phyloP scores from a whole-genome alignment of 2,329 filamentous ascomycete species.

The Dactylonectria macrodidyma region DNA sequence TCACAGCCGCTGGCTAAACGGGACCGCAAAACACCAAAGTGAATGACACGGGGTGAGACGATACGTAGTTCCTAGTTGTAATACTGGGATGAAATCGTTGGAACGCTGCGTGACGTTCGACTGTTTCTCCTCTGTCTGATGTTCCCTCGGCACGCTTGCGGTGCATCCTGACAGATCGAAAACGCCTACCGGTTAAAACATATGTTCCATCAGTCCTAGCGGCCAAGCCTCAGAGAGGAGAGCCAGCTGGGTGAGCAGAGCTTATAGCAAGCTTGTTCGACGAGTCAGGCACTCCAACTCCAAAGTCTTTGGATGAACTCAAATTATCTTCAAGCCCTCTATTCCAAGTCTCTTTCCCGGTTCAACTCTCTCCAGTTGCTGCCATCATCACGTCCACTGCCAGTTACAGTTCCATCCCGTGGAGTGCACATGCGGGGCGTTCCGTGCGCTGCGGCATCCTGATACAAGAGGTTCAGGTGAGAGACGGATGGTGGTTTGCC shows the following conservation, averaged over 20 bases:
- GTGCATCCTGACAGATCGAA: no score
- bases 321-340: no score
- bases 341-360: background rate
- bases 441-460: conserved; percentile 24
- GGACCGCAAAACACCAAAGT: background rate
- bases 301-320: background rate
- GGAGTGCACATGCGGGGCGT: conserved; percentile 1
- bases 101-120: background rate
- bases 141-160: background rate
- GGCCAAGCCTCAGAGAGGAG: no score
- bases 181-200: no score
- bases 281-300: no score
- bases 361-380: background rate
- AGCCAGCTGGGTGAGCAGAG: no score
- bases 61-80: background rate
- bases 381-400: background rate
- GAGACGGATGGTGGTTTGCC: conserved; percentile 2
- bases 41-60: background rate
- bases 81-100: background rate
- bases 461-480: conserved; percentile 28
- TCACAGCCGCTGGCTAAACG: background rate
- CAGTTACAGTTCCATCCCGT: background rate
- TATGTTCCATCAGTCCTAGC: no score
- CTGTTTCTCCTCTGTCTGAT: background rate
- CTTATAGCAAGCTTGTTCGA: no score